phyloP scores from a whole-genome alignment of 192 early-diverging fungal species.

The Geranomyces michiganensis region DNA sequence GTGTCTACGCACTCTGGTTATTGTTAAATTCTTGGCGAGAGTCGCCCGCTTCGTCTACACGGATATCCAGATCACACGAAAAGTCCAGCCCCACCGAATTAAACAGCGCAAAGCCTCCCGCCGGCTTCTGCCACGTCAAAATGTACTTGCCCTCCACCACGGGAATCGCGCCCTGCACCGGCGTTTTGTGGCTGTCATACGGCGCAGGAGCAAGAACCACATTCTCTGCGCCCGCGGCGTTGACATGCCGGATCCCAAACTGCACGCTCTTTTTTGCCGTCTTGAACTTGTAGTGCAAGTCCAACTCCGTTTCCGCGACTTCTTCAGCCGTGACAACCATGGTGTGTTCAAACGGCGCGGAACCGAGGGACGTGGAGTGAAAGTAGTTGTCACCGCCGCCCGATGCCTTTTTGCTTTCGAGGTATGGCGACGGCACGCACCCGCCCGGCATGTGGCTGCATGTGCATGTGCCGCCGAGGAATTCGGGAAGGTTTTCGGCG shows the following conservation, averaged over 20 bases:
- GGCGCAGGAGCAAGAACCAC: slow-evolving; percentile 4
- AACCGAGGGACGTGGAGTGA: slow-evolving; percentile 21
- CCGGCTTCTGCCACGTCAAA: slow-evolving; percentile 31
- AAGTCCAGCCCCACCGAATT: slow-evolving; percentile 24
- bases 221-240: slow-evolving; percentile 21
- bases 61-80: slow-evolving; percentile 21
- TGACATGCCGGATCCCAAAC: slow-evolving; percentile 35
- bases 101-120: slow-evolving; percentile 32
- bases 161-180: slow-evolving; percentile 12
- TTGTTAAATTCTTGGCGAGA: no score
- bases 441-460: slow-evolving; percentile 42
- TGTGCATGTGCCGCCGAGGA: slow-evolving; percentile 38
- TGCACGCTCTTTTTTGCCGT: slow-evolving; percentile 30
- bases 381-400: slow-evolving; percentile 19
- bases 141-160: slow-evolving; percentile 31
- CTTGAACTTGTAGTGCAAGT: slow-evolving; percentile 31
- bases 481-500: slow-evolving; percentile 38
- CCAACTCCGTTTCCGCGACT: not conserved
- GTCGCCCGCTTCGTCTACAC: slow-evolving; percentile 1
- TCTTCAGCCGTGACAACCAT: slow-evolving; percentile 29
- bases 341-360: slow-evolving; percentile 22
- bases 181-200: slow-evolving; percentile 35
- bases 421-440: slow-evolving; percentile 35
- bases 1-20: no score
- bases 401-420: slow-evolving; percentile 11